phyloP scores from a whole-genome alignment of 495 filamentous ascomycete genomes.

The Rhypophila decipiens region DNA sequence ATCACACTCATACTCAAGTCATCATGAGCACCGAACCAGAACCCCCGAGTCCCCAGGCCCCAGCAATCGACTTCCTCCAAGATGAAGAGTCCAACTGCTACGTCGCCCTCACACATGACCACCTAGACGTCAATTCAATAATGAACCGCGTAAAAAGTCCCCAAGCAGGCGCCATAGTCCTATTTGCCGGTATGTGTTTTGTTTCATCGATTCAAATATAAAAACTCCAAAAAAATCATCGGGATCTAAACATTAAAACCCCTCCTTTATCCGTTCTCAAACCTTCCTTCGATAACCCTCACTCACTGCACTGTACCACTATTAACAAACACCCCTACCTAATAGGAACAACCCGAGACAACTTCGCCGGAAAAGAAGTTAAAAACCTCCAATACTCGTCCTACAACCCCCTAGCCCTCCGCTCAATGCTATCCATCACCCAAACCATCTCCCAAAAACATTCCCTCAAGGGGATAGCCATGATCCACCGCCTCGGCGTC shows the following conservation, averaged over 20 bases:
- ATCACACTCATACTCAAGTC: too few species aligned
- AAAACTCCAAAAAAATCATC: not conserved
- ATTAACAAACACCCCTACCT: not conserved
- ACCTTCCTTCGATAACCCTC: constrained; percentile 1
- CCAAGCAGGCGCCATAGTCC: constrained; percentile 77
- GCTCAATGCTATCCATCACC: constrained; percentile 68
- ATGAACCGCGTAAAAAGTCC: constrained; percentile 68
- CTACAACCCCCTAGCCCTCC: constrained; percentile 71
- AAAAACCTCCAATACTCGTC: constrained; percentile 71
- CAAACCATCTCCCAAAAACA: constrained; percentile 51
- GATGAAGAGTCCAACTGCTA: constrained; percentile 38
- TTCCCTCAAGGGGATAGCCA: constrained; percentile 60
- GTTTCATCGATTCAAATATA: too few species aligned
- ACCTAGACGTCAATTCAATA: constrained; percentile 52
- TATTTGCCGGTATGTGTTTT: constrained; percentile 84
- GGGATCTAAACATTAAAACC: too few species aligned
- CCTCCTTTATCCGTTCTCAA: constrained; percentile 8
- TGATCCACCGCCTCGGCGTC: constrained; percentile 79
- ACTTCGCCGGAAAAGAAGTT: constrained; percentile 70
- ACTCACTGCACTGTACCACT: not conserved
- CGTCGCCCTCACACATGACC: constrained; percentile 57
- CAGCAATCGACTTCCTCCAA: not conserved
- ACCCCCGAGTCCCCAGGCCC: too few species aligned
- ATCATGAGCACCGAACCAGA: too few species aligned
- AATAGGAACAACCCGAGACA: constrained; percentile 81